Conservation (phyloP, 2,329 filamentous ascomycete genomes). For the Trichoderma arundinaceum region DNA sequence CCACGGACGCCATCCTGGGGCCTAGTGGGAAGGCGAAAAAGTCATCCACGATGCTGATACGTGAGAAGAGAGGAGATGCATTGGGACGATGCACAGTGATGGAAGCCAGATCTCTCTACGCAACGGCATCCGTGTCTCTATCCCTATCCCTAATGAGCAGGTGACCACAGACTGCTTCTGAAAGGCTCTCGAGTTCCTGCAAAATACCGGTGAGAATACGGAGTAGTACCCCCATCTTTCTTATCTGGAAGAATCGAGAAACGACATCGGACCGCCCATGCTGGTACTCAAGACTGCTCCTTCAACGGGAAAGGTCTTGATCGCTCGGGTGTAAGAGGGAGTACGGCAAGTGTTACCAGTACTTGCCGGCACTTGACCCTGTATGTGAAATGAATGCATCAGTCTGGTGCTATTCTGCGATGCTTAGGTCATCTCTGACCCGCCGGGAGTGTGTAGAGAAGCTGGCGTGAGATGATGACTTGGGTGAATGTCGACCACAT, state of each 20-base stretch:
- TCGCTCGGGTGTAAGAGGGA: neutral
- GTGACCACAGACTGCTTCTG: neutral
- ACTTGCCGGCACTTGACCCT: too few species aligned
- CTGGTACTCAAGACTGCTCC: neutral
- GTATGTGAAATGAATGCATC: too few species aligned
- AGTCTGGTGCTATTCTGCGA: constrained; percentile 1
- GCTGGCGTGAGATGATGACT: constrained; percentile 3
- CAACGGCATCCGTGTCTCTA: constrained; percentile 24
- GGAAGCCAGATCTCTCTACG: constrained; percentile 26
- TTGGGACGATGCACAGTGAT: constrained; percentile 32
- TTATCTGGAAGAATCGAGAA: constrained; percentile 8
- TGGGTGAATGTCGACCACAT: constrained; percentile 1
- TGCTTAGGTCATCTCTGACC: neutral
- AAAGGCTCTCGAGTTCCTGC: neutral
- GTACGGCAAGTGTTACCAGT: neutral
- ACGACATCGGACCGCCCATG: constrained; percentile 11
- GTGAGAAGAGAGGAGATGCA: constrained; percentile 9
- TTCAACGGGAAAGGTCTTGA: neutral
- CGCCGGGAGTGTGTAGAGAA: constrained; percentile 8
- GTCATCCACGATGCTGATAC: constrained; percentile 12
- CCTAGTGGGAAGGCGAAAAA: constrained; percentile 15
- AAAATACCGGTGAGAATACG: neutral
- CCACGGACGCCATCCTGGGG: constrained; percentile 11
- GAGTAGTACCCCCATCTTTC: constrained; percentile 1
- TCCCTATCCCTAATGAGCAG: neutral